Base-by-base conservation (phyloP, 148 eudicot genomes). In the Camellia sinensis region DNA sequence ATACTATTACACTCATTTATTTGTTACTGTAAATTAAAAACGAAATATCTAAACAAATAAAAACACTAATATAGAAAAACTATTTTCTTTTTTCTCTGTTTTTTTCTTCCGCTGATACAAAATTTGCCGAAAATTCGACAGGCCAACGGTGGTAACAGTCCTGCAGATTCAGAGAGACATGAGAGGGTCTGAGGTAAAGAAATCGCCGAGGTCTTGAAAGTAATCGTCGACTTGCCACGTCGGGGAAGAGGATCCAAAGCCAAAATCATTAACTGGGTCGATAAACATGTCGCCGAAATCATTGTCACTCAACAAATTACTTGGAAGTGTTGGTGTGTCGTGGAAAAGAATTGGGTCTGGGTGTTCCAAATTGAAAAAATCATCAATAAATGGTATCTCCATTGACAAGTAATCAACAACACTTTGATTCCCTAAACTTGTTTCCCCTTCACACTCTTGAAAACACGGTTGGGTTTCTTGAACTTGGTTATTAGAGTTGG, bases 171-270 rank as follows among this genome's bases (percentile, higher is more conserved):
- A 90, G 77, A 87, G 78, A 15, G 89, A 85, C 70, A 87, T 69
- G 56, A 88, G 80, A 78, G 89, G 87, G 79, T 90, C 94, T 0
- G 81, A 82, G 22, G 81, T 60, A 21, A 85, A 86, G 48, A 86
- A 84, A 54, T 89, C 93, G 2, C 81, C 88, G 0, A 86, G 86
- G 56, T 94, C 98, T 79, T 88, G 88, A 63, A 91, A 92, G 67
- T 82, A 90, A 79, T 92, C 93, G 14, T 94, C 97, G 1, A 89
- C 89, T 65, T 84, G 87, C 71, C 81, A 53, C 8, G 82, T 56
- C 22, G 81, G 29, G 8, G 88, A 50, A 1, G 77, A 50, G 6
- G 77, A 82, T 29, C 37, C 37, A 29, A 29, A 29, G 54, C 85
- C 85, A 2, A 88, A 83, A 19, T 91, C 91, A 10, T 62, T 53